Conservation (phyloP, 306 rosid species). For the Spatholobus suberectus region DNA sequence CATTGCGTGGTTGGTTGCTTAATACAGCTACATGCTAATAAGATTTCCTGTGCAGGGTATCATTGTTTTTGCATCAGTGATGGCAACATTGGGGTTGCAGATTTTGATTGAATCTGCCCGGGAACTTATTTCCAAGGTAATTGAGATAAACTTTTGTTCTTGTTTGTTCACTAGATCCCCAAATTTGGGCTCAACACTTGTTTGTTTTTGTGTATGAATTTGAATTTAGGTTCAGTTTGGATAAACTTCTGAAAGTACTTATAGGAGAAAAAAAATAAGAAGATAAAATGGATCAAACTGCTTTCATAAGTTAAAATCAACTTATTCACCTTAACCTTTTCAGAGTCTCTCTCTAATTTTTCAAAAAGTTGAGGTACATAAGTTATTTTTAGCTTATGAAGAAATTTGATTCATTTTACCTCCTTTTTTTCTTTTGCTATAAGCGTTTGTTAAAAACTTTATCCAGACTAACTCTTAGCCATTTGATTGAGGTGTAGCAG, state of each 20-base stretch:
- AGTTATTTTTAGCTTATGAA: background rate
- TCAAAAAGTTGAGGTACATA: background rate
- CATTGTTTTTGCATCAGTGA: constrained; percentile 87
- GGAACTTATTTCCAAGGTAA: constrained; percentile 54
- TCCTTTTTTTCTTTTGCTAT: background rate
- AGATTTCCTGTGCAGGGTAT: constrained; percentile 67
- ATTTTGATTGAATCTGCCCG: constrained; percentile 74
- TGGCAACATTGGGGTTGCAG: constrained; percentile 86
- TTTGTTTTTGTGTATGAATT: background rate
- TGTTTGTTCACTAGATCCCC: background rate
- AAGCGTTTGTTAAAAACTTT: background rate
- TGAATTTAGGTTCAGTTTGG: background rate
- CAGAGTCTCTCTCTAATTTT: background rate
- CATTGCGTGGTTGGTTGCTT: constrained; percentile 17
- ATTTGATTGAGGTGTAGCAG: too few species aligned
- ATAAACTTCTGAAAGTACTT: background rate
- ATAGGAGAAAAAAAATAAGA: background rate
- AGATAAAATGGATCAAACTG: background rate
- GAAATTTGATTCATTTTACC: background rate
- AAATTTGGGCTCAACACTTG: background rate
- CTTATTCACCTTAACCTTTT: background rate
- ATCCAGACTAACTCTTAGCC: background rate
- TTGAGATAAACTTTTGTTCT: constrained; percentile 5
- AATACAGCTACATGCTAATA: background rate
- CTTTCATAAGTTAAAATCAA: background rate